Evolutionary conservation across 768 basidiomycete species (phyloP), one percentile per base, ranked within the genome.

Genomic region (Pisolithus microcarpus): DNA sequence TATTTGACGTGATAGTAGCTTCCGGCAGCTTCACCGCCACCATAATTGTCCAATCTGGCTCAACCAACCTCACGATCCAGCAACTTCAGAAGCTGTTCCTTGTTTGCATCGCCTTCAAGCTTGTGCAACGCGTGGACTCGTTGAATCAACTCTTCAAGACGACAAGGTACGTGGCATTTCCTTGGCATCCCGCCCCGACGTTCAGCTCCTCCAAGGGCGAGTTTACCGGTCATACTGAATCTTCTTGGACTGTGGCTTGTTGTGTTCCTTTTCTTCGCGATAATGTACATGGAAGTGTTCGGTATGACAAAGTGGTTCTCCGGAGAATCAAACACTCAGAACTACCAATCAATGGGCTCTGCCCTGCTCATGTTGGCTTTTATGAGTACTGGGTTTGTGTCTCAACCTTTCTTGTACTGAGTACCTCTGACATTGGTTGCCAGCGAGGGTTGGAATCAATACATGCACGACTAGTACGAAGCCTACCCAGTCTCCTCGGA

Each of bases 141-240:
- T 72, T 98, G 55, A 97, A 97, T 61, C 91, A 94, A 70, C 74
- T 98, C 16, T 97, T 97, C 79, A 97, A 97, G 72, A 96, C 92
- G 16, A 88, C 90, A 5, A 80, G 89, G 91, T 95, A 74, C 46
- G 92, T 75, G 8, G 19, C 16, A 21, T 11, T 50, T 44, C 38
- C 36, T 19, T 19, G 51, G n/a, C 49, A 39, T 13, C 18, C 26
- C 49, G 47, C 7, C 13, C 34, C 37, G 31, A 45, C 23, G 16
- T 11, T 15, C 42, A 19, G 13, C 34, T 10, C 43, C 45, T 51
- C 50, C 38, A 61, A 93, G 92, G 10, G 82, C 92, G 40, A 91
- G 88, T 68, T 70, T 96, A 44, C 90, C 91, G 0, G 84, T 84
- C 21, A 93, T 98, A 54, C 58, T 90, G 26, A 92, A 84, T 58